Evolutionary conservation across 192 early-diverging fungal genomes (phyloP).

Genomic region (Backusella circina): DNA sequence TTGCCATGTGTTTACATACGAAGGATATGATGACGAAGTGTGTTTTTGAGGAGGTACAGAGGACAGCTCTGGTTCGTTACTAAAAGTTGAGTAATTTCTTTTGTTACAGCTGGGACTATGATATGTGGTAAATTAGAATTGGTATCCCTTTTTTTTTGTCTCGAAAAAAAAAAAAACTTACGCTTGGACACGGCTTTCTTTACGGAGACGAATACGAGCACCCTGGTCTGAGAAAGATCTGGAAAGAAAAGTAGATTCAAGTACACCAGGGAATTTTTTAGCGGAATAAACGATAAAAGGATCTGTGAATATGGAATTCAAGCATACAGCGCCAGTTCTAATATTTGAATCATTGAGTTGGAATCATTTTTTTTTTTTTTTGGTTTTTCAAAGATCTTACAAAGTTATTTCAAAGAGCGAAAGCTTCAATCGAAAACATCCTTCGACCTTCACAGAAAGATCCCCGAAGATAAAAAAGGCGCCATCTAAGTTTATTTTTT

Average conservation of each 20-base stretch:
- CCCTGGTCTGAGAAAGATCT: constrained; percentile 91
- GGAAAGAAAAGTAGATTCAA: constrained; percentile 82
- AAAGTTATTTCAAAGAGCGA: constrained; percentile 79
- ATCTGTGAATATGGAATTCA: constrained; percentile 64
- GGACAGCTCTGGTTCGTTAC: not conserved
- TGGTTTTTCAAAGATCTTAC: constrained; percentile 14
- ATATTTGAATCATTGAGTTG: not conserved
- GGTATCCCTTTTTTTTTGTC: not conserved
- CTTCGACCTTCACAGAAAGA: constrained; percentile 80
- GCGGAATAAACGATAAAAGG: constrained; percentile 76
- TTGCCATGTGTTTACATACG: not conserved
- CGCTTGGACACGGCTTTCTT: constrained; percentile 54
- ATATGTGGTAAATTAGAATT: not conserved
- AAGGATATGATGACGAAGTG: not conserved
- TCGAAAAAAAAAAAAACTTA: constrained; percentile 6
- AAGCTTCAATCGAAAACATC: constrained; percentile 71
- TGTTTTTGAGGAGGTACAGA: not conserved
- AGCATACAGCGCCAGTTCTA: constrained; percentile 5
- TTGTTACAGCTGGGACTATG: not conserved
- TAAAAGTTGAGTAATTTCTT: not conserved
- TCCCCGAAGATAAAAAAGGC: constrained; percentile 95
- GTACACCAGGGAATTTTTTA: constrained; percentile 88
- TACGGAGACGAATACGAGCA: constrained; percentile 84
- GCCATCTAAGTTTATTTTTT: constrained; percentile 50
- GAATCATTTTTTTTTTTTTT: not conserved